Evolutionary conservation across 176 grass and related monocot genomes (phyloP).

Genomic region (Carex pumila): DNA sequence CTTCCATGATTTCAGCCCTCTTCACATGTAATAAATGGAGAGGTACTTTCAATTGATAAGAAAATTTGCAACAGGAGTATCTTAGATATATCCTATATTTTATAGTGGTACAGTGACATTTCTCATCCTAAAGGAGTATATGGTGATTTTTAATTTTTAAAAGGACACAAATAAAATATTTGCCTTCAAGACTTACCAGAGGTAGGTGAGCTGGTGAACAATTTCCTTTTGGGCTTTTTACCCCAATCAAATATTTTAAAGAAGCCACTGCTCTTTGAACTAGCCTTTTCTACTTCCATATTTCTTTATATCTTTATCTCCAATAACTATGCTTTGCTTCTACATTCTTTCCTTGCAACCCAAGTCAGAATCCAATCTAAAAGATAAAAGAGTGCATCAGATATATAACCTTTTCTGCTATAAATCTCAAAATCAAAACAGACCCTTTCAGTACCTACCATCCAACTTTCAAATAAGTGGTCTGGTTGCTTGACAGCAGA

Average conservation of each 20-base stretch:
- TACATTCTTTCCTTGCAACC: conserved; percentile 18
- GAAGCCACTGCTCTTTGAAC: conserved; percentile 65
- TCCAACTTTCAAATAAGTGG: conserved; percentile 10
- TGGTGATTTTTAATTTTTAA: background rate
- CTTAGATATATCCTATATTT: background rate
- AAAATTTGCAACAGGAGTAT: background rate
- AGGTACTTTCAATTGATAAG: background rate
- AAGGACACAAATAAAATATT: background rate
- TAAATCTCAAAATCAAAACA: background rate
- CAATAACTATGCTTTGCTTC: background rate
- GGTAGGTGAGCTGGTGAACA: conserved; percentile 27
- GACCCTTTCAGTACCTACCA: conserved; percentile 1
- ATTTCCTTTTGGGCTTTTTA: conserved; percentile 66
- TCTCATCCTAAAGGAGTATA: background rate
- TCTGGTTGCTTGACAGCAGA: background rate
- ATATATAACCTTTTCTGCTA: background rate
- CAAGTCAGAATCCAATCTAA: conserved; percentile 13
- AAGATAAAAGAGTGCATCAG: conserved; percentile 27
- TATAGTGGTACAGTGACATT: background rate
- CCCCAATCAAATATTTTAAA: conserved; percentile 80
- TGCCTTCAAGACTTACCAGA: conserved; percentile 18
- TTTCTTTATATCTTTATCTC: conserved; percentile 1
- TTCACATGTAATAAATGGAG: background rate
- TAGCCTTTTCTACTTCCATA: conserved; percentile 69
- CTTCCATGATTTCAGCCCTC: too few relatives aligned